These are phyloP conservation scores for Tricholoma saponaceum DNA, from an alignment of 768 basidiomycete genomes.

Conservation along the genomic window DNA sequence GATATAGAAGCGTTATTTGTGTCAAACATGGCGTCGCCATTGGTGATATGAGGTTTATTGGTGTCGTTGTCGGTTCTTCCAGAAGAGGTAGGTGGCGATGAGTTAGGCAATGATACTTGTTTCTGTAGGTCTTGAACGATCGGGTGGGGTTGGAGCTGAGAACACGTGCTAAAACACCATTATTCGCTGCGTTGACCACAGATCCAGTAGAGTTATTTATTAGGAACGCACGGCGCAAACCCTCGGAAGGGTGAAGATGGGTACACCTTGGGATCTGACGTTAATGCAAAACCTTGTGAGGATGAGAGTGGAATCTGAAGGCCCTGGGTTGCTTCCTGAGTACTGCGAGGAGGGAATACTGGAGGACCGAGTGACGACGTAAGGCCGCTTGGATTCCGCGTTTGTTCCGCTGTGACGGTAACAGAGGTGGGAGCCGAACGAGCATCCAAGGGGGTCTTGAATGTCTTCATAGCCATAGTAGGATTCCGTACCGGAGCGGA, in stretches of 20 bases:
- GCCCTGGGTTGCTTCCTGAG: background rate
- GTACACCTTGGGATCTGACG: constrained; percentile 2
- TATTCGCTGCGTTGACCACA: background rate
- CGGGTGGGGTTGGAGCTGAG: background rate
- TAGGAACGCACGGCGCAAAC: background rate
- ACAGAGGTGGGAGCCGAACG: background rate
- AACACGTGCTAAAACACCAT: background rate
- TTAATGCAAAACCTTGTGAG: constrained; percentile 3
- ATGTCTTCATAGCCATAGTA: background rate
- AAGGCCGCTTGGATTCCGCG: background rate
- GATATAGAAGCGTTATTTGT: constrained; percentile 19
- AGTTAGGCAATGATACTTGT: constrained; percentile 6
- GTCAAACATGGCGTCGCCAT: constrained; percentile 1
- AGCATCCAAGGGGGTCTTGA: background rate
- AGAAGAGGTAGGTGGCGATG: constrained; percentile 12
- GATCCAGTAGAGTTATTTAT: background rate
- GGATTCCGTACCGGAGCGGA: background rate
- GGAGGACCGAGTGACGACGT: constrained; percentile 2
- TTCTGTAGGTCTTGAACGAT: constrained; percentile 8
- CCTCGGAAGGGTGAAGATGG: constrained; percentile 5
- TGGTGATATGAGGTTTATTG: background rate
- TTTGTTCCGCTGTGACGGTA: background rate
- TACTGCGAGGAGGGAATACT: background rate
- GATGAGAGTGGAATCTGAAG: constrained; percentile 8
- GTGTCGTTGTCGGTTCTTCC: constrained; percentile 1